phyloP scores from a whole-genome alignment of 345 rosid genomes.

The Arabidopsis thaliana region DNA sequence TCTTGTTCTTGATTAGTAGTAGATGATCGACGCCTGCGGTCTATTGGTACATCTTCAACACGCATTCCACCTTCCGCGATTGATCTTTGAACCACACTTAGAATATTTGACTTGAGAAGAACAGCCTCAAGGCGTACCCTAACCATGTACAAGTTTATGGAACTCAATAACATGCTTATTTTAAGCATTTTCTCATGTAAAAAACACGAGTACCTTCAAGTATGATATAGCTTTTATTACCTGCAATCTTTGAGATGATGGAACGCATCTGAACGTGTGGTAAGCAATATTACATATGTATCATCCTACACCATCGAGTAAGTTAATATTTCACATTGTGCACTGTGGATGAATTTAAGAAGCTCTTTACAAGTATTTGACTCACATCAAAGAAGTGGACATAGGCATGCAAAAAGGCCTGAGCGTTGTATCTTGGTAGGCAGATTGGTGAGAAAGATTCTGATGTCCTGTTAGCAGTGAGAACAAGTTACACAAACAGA shows the following conservation, averaged over 20 bases:
- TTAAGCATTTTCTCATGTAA: not conserved
- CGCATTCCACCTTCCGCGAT: slow-evolving; percentile 91
- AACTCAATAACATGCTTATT: not conserved
- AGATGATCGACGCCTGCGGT: slow-evolving; percentile 58
- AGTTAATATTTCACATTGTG: slow-evolving; percentile 5
- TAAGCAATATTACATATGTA: slow-evolving; percentile 87
- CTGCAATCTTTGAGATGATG: slow-evolving; percentile 98
- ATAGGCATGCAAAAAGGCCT: slow-evolving; percentile 94
- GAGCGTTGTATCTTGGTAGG: slow-evolving; percentile 95
- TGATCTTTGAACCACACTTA: slow-evolving; percentile 87
- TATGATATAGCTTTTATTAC: slow-evolving; percentile 41
- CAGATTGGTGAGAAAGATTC: slow-evolving; percentile 99
- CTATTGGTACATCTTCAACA: slow-evolving; percentile 83
- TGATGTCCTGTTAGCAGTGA: slow-evolving; percentile 74
- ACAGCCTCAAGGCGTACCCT: slow-evolving; percentile 83
- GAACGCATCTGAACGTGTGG: slow-evolving; percentile 95
- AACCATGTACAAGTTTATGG: slow-evolving; percentile 31
- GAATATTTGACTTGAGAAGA: slow-evolving; percentile 86
- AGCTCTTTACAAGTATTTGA: slow-evolving; percentile 25
- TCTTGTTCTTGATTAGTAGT: slow-evolving; percentile 22
- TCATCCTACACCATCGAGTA: slow-evolving; percentile 66
- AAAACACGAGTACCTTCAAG: slow-evolving; percentile 8
- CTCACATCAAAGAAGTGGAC: slow-evolving; percentile 97
- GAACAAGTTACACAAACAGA: slow-evolving; percentile 14
- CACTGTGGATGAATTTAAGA: slow-evolving; percentile 14